Base-by-base conservation (phyloP, 192 early-diverging fungal genomes). In the Phlyctochytrium arcticum region DNA sequence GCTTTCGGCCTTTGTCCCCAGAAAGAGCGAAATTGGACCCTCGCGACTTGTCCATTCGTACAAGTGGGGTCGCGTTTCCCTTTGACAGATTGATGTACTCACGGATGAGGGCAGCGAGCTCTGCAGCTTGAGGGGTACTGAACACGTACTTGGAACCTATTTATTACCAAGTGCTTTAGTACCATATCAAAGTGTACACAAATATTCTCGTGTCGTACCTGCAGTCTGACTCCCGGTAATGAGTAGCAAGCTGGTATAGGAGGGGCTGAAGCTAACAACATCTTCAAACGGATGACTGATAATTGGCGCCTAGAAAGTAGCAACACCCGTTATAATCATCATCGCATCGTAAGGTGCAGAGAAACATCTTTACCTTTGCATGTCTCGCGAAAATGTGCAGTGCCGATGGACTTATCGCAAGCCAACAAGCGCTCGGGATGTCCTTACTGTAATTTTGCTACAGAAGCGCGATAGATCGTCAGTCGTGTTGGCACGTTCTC, bases 371-470 rank as follows among this genome's bases (percentile, higher is more conserved):
- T 53, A 78, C 75, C 67, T 67, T 67, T 34, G 69, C 57, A 17
- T 72, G 46, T 36, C 65, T 66, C 4, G 71, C 65, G 12, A 80
- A 36, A 46, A 80, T 77, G 34, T 74, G 72, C 27, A 80, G 58
- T 9, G 73, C 72, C 26, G 48, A 50, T 12, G 54, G 48, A 15
- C 61, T 68, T 26, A 80, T 63, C 6, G 75, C 75, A 32, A 80
- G 36, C 79, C 75, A 80, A 54, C 79, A 80, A 33, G 65, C 65
- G 4, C 68, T 60, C 6, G 79, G 75, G 6, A 80, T 60, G 33
- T 70, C 54, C 31, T 75, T 71, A n/a, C 67, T 77, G 46, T 73
- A 80, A 23, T 65, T 68, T 78, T 80, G 79, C 79, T 80, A 37
- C 24, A 6, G 24, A 48, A 23, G 27, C 10, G 23, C 2, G 34